Base-by-base conservation (phyloP, 257 asterid genomes). In the Nyctanthes arbortristis region DNA sequence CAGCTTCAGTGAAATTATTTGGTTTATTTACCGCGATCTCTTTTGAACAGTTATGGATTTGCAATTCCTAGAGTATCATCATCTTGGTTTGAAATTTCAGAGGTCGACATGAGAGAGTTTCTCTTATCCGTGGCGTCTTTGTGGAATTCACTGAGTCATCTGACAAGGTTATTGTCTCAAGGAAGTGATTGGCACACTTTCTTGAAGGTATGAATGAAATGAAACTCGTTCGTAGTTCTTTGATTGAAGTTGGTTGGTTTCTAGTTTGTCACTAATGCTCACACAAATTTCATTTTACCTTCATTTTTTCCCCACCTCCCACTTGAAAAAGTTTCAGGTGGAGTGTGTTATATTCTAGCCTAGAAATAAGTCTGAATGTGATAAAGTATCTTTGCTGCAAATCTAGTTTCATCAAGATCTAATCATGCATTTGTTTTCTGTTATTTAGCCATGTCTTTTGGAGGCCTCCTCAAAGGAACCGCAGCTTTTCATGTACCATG, bases 121-220 rank as follows among this genome's bases (percentile, higher is more conserved):
- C 70, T 94, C 66, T 77, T 89, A 75, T 61, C 77, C 52, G 33
- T 88, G 76, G 86, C 86, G 68, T 71, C 66, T 64, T 20, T 71
- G 73, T 86, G 89, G 96, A 87, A 89, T 76, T 76, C 79, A 65
- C 78, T 85, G 74, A 79, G 77, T 72, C 82, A 39, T 70, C 39
- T 89, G 35, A 71, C 79, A 71, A 85, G 79, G 66, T 84, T 87
- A 72, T 73, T 94, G 73, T 91, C 93, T 45, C 87, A 66, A 61
- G 97, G 96, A 77, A 90, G 87, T 78, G 96, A 89, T 61, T 94
- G 97, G 97, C 65, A 52, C 65, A 80, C 85, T 74, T 91, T 94
- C 80, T 73, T 94, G 40, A 83, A 78, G 95, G 99, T 90, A 77
- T 36, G 60, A 34, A 45, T 54, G 65, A 31, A 64, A 36, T 66